These are phyloP conservation scores for Mortierella sp. DNA, from an alignment of 371 early-diverging fungal genomes.

Conservation along the genomic window DNA sequence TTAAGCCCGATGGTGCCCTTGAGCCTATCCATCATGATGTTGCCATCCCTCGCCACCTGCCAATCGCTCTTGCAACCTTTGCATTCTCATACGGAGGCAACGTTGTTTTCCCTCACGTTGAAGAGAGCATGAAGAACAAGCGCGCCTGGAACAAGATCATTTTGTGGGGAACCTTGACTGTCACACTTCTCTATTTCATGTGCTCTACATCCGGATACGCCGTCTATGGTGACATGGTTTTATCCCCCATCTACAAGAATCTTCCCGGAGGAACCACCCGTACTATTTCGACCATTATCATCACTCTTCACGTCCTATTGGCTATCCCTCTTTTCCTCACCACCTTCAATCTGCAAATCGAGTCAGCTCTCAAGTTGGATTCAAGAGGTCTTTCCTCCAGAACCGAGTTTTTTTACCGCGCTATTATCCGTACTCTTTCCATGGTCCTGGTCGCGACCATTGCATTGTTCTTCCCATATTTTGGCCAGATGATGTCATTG, in stretches of 20 bases:
- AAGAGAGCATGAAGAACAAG: constrained; percentile 86
- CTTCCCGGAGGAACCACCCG: constrained; percentile 75
- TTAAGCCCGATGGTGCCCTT: constrained; percentile 33
- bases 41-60: constrained; percentile 68
- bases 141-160: constrained; percentile 81
- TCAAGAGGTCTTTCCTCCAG: constrained; percentile 45
- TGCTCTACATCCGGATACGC: constrained; percentile 86
- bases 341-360: constrained; percentile 81
- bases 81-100: constrained; percentile 87
- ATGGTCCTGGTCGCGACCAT: constrained; percentile 66
- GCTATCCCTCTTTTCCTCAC: constrained; percentile 88
- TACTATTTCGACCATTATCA: constrained; percentile 76
- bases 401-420: constrained; percentile 68
- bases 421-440: constrained; percentile 66
- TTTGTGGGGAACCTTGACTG: constrained; percentile 74
- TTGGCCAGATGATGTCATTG: constrained; percentile 85
- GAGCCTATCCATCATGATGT: constrained; percentile 55
- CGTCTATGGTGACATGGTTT: constrained; percentile 78
- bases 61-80: constrained; percentile 73
- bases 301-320: constrained; percentile 86
- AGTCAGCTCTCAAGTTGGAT: constrained; percentile 65
- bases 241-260: constrained; percentile 81
- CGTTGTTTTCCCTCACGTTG: constrained; percentile 83
- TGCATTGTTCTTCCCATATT: constrained; percentile 82
- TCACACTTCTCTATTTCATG: constrained; percentile 80